These are phyloP conservation scores for Cladosporium sp. DNA, from an alignment of 2,329 filamentous ascomycete species.

Conservation along the genomic window DNA sequence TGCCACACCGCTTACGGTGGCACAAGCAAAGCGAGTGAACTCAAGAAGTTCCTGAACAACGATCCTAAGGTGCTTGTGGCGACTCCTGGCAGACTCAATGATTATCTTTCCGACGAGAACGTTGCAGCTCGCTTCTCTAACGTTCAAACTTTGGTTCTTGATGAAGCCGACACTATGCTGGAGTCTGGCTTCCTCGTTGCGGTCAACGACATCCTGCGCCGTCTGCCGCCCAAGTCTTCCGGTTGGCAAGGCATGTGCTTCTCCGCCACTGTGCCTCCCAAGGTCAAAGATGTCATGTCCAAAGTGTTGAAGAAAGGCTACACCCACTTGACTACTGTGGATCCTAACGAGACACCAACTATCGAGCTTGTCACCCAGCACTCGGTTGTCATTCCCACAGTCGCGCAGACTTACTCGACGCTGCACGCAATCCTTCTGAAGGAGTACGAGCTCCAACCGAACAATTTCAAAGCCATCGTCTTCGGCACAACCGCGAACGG, in stretches of 20 bases:
- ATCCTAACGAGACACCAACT: constrained; percentile 39
- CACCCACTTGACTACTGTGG: constrained; percentile 39
- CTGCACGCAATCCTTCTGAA: constrained; percentile 41
- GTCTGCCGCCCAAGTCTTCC: constrained; percentile 44
- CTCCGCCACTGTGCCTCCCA: constrained; percentile 40
- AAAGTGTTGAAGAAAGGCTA: constrained; percentile 39
- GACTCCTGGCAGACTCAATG: constrained; percentile 77
- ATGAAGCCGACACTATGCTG: constrained; percentile 83
- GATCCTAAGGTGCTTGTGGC: constrained; percentile 84
- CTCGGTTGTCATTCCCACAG: constrained; percentile 33
- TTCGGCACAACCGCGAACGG: constrained; percentile 44
- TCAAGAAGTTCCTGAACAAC: constrained; percentile 59
- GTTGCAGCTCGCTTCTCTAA: constrained; percentile 42
- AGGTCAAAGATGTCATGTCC: constrained; percentile 40
- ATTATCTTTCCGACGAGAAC: constrained; percentile 67
- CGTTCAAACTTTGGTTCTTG: constrained; percentile 40
- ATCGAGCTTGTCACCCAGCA: constrained; percentile 46
- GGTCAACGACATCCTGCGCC: constrained; percentile 46
- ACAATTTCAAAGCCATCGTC: constrained; percentile 41
- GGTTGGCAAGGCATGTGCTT: constrained; percentile 48
- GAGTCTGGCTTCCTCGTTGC: constrained; percentile 49
- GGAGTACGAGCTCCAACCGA: constrained; percentile 34
- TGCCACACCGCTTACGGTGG: constrained; percentile 61
- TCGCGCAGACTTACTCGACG: constrained; percentile 40
- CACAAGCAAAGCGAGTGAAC: constrained; percentile 74